These are phyloP conservation scores for Nannochloropsis salina DNA, from an alignment of 108 stramenopile species.

Conservation along the genomic window DNA sequence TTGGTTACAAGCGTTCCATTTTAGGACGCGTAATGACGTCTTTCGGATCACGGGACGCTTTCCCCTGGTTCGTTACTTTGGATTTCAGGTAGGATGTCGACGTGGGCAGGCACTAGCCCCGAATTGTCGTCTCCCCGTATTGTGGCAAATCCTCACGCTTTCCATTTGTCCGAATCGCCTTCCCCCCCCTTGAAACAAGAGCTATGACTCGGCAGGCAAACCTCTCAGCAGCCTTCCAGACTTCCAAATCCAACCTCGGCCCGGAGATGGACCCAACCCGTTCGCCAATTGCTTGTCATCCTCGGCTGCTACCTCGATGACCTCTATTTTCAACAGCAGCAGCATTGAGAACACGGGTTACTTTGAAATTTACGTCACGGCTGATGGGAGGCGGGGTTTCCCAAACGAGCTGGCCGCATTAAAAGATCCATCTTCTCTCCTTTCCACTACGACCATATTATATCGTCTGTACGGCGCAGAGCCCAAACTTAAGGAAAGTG, in stretches of 20 bases:
- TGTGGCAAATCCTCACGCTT: not conserved
- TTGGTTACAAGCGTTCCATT: not conserved
- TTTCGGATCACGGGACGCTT: not conserved
- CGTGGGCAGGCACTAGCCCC: too few relatives aligned
- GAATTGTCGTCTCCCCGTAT: too few relatives aligned
- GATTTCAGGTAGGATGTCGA: not conserved
- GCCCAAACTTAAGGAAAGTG: not conserved
- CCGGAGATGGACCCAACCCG: not conserved
- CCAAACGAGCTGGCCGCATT: slow-evolving; percentile 11
- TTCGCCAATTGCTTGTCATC: not conserved
- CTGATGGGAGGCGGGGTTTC: not conserved
- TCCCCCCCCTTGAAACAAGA: not conserved
- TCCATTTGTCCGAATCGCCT: not conserved
- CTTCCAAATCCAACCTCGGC: not conserved
- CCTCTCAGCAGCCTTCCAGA: not conserved
- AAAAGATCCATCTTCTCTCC: not conserved
- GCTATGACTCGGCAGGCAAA: slow-evolving; percentile 17
- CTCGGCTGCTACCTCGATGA: not conserved
- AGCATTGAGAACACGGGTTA: not conserved
- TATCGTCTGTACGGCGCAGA: slow-evolving; percentile 14
- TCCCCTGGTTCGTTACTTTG: not conserved
- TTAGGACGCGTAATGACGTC: not conserved
- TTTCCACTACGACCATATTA: not conserved
- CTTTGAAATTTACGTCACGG: not conserved
- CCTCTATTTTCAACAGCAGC: not conserved